Evolutionary conservation across 2,329 filamentous ascomycete genomes (phyloP).

Genomic region (Fusarium chuoi): DNA sequence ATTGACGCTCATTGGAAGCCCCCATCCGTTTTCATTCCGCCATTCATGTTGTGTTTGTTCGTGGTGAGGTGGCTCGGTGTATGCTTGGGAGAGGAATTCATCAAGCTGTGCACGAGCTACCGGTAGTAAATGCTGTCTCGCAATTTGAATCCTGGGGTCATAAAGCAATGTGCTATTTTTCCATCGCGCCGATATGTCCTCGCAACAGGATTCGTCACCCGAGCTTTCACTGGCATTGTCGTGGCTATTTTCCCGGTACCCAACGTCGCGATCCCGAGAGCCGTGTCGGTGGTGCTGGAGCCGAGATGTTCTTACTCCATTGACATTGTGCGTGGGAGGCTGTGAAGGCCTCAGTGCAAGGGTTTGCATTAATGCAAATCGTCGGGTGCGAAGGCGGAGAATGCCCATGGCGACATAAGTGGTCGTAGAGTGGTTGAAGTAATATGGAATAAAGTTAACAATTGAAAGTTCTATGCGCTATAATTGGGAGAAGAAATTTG

Average conservation of each 20-base stretch:
- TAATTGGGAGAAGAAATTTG: too few relatives aligned
- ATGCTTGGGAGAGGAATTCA: rapidly evolving
- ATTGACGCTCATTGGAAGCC: rapidly evolving
- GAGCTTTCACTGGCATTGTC: background rate
- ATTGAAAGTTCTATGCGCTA: too few relatives aligned
- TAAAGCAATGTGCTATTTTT: rapidly evolving
- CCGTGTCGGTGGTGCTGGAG: rapidly evolving
- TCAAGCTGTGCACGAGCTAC: rapidly evolving
- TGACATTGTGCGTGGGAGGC: rapidly evolving
- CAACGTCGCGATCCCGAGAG: rapidly evolving
- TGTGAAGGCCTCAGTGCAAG: background rate
- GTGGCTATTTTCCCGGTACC: too few relatives aligned
- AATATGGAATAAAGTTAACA: too few relatives aligned
- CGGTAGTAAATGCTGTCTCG: background rate
- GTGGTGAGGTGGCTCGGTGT: background rate
- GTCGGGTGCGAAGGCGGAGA: background rate
- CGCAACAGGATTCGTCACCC: background rate
- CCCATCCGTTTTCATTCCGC: background rate
- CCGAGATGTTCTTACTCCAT: rapidly evolving
- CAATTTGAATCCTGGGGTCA: rapidly evolving
- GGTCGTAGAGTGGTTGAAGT: too few relatives aligned
- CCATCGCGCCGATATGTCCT: rapidly evolving
- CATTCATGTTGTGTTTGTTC: background rate
- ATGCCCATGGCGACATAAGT: background rate
- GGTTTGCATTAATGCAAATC: rapidly evolving